Evolutionary conservation across 441 rosid genomes (phyloP).

Genomic region (Macaranga tanarius): DNA sequence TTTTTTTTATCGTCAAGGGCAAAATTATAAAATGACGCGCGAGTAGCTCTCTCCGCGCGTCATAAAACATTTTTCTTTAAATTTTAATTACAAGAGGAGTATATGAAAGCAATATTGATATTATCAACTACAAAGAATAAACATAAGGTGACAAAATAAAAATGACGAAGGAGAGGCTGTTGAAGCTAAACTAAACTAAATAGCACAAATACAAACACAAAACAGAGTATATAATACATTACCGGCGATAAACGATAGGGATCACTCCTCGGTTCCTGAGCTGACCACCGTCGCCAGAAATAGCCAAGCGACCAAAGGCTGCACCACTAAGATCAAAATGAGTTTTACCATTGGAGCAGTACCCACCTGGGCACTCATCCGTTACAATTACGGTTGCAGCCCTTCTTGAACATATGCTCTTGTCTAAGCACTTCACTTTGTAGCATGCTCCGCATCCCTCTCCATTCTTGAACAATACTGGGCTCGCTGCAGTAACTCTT

Average conservation of each 20-base stretch:
- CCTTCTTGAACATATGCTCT: slow-evolving; percentile 70
- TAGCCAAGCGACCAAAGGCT: slow-evolving; percentile 86
- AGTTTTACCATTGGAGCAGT: slow-evolving; percentile 59
- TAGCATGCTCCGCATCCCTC: slow-evolving; percentile 94
- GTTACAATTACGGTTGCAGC: slow-evolving; percentile 84
- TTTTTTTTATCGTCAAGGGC: no score
- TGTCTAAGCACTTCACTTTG: slow-evolving; percentile 77
- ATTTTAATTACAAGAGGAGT: not conserved
- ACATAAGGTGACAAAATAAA: slow-evolving; percentile 22
- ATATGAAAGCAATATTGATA: not conserved
- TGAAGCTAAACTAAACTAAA: not conserved
- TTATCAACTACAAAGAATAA: not conserved
- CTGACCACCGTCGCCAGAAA: slow-evolving; percentile 60
- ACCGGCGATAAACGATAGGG: slow-evolving; percentile 76
- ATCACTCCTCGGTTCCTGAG: slow-evolving; percentile 85
- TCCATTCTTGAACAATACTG: slow-evolving; percentile 74
- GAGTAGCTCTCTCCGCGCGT: no score
- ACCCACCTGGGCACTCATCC: slow-evolving; percentile 86
- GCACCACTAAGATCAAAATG: slow-evolving; percentile 95
- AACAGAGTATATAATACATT: no score
- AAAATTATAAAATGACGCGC: no score
- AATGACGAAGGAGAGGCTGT: slow-evolving; percentile 3
- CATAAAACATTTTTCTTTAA: no score
- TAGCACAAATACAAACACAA: no score
- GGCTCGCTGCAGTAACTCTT: slow-evolving; percentile 88